Evolutionary conservation across 2,329 filamentous ascomycete genomes (phyloP).

Genomic region (Pseudogymnoascus sp.): DNA sequence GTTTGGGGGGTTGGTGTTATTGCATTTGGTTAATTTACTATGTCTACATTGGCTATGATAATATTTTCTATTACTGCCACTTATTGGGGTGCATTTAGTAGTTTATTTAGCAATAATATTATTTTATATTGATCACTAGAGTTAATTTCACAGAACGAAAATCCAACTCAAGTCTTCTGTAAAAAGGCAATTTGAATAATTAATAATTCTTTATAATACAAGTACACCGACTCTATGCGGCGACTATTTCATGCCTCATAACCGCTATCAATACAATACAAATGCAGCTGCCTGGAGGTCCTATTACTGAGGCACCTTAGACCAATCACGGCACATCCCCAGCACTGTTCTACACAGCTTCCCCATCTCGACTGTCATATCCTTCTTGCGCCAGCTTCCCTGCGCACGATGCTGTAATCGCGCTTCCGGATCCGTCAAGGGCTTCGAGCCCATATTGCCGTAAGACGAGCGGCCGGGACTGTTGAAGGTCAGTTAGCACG

Average conservation of each 20-base stretch:
- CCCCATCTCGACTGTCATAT: conserved; percentile 25
- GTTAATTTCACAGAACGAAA: not conserved
- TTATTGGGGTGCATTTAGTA: not conserved
- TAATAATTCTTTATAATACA: conserved; percentile 35
- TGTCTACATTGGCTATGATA: not conserved
- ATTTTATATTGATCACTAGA: not conserved
- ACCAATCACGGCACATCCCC: conserved; percentile 28
- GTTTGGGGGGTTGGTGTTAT: not conserved
- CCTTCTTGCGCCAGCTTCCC: conserved; percentile 27
- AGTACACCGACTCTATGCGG: conserved; percentile 25
- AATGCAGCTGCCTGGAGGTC: conserved; percentile 29
- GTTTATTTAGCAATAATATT: not conserved
- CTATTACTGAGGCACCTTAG: conserved; percentile 27
- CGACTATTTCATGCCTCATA: not conserved
- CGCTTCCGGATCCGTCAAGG: conserved; percentile 25
- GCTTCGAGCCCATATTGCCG: conserved; percentile 30
- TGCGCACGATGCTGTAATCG: conserved; percentile 27
- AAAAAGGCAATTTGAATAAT: conserved; percentile 46
- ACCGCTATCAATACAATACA: not conserved
- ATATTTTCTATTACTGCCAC: not conserved
- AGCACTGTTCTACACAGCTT: conserved; percentile 30
- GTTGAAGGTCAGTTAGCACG: not conserved
- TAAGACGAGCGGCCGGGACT: conserved; percentile 26
- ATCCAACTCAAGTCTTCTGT: not conserved
- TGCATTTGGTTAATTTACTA: not conserved